Evolutionary conservation across 352 stramenopile genomes (phyloP).

Genomic region (Aphanomyces euteiches): DNA sequence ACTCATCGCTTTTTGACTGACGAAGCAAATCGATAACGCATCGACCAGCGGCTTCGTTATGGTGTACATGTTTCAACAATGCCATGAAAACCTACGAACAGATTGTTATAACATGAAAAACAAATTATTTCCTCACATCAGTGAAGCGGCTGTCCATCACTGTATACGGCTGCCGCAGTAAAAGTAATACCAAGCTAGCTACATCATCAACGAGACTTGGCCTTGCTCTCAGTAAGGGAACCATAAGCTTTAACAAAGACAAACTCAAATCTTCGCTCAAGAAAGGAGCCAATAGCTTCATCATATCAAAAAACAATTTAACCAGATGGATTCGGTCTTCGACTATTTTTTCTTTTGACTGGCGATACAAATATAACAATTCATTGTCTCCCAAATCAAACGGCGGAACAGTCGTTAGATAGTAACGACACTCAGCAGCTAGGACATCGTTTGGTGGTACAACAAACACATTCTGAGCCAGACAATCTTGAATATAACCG

Average conservation of each 20-base stretch:
- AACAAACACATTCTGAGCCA: constrained; percentile 10
- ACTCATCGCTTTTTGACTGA: constrained; percentile 16
- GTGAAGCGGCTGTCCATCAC: constrained; percentile 18
- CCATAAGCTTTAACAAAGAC: constrained; percentile 2
- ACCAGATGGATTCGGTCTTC: constrained; percentile 15
- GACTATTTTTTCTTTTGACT: constrained; percentile 25
- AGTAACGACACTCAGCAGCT: constrained; percentile 16
- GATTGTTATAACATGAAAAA: not conserved
- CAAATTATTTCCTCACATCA: not conserved
- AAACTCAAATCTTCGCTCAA: constrained; percentile 15
- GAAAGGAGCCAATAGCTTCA: constrained; percentile 7
- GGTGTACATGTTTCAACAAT: constrained; percentile 12
- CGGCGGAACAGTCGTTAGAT: not conserved
- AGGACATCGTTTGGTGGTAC: constrained; percentile 22
- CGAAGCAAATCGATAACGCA: constrained; percentile 13
- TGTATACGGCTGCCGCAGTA: constrained; percentile 8
- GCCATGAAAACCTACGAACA: constrained; percentile 20
- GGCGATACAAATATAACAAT: constrained; percentile 26
- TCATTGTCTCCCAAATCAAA: constrained; percentile 14
- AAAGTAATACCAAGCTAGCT: not conserved
- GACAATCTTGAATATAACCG: constrained; percentile 5
- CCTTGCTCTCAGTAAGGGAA: not conserved
- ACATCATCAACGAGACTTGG: constrained; percentile 12
- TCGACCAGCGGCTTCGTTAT: constrained; percentile 17
- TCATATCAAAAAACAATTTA: constrained; percentile 4